Percentiles rank a stretch among this genome's conserved stretches.
Conservation (phyloP, 2,329 filamentous ascomycete genomes). For the Colletotrichum orchidophilum region DNA sequence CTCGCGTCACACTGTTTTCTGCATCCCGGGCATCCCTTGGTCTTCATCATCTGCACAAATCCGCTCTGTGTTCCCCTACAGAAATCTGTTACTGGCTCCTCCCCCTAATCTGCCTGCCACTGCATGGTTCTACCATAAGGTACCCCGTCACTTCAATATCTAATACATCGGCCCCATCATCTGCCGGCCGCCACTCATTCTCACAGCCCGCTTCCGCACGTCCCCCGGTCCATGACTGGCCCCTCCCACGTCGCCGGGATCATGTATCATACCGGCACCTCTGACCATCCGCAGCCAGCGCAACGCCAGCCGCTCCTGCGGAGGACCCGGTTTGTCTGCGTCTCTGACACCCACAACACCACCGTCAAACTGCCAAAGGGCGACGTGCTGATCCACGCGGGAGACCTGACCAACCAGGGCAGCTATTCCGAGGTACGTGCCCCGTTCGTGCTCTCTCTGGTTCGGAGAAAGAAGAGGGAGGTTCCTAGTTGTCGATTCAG, state of each 20-base stretch:
- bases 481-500: slow-evolving; percentile 5
- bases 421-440: slow-evolving; percentile 60
- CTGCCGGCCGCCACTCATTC: not conserved
- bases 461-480: not conserved
- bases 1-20: not conserved
- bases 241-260: not conserved
- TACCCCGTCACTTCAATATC: not conserved
- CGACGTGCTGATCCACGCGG: slow-evolving; percentile 80
- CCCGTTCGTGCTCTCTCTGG: not conserved
- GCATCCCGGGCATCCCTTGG: not conserved
- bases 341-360: slow-evolving; percentile 81
- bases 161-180: not conserved
- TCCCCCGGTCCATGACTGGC: not conserved
- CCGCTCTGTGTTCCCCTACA: not conserved
- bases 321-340: slow-evolving; percentile 74
- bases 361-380: slow-evolving; percentile 72
- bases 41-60: not conserved
- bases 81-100: not conserved
- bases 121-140: not conserved
- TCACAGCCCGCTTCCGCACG: not conserved
- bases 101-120: too few species aligned
- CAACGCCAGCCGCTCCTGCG: slow-evolving; percentile 39
- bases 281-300: not conserved
- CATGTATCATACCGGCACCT: slow-evolving; percentile 16
- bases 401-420: slow-evolving; percentile 80